Evolutionary conservation across 352 stramenopile species (phyloP).

Genomic region (Phytopythium chamaehyphon): DNA sequence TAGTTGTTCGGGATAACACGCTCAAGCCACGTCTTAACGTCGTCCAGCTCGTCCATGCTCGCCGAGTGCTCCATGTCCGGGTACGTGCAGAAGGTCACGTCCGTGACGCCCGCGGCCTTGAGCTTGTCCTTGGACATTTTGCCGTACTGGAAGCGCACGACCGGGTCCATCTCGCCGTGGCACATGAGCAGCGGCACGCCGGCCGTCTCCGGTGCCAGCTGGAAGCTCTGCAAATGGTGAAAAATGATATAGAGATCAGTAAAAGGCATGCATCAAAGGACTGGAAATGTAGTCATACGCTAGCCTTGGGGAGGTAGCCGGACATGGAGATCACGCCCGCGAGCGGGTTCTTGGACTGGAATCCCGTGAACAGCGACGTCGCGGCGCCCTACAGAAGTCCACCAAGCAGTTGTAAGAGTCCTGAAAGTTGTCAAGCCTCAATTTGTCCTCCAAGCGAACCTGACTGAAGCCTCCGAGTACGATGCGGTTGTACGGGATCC

Average conservation of each 20-base stretch:
- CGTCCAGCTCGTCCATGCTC: constrained; percentile 63
- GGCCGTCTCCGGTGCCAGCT: constrained; percentile 39
- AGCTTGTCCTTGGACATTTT: constrained; percentile 59
- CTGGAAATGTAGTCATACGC: constrained; percentile 15
- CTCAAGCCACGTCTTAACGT: constrained; percentile 58
- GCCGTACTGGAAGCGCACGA: constrained; percentile 62
- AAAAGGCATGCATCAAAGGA: not conserved
- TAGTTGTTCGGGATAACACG: constrained; percentile 33
- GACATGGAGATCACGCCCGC: constrained; percentile 71
- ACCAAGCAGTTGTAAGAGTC: not conserved
- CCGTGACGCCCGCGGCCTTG: constrained; percentile 35
- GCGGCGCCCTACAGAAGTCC: constrained; percentile 66
- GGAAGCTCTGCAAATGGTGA: constrained; percentile 31
- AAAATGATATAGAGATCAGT: constrained; percentile 3
- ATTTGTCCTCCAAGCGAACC: constrained; percentile 17
- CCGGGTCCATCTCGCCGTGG: constrained; percentile 61
- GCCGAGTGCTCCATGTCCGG: constrained; percentile 57
- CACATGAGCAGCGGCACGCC: constrained; percentile 76
- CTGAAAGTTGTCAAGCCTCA: too few species aligned
- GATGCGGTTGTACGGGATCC: constrained; percentile 88
- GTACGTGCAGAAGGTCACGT: constrained; percentile 67
- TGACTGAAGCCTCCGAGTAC: constrained; percentile 94
- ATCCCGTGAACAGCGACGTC: constrained; percentile 84
- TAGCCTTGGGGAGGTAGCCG: constrained; percentile 61
- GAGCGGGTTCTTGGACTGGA: constrained; percentile 51